Conservation (phyloP, 805 yeast species). For the Sugiyamaella marilandica region DNA sequence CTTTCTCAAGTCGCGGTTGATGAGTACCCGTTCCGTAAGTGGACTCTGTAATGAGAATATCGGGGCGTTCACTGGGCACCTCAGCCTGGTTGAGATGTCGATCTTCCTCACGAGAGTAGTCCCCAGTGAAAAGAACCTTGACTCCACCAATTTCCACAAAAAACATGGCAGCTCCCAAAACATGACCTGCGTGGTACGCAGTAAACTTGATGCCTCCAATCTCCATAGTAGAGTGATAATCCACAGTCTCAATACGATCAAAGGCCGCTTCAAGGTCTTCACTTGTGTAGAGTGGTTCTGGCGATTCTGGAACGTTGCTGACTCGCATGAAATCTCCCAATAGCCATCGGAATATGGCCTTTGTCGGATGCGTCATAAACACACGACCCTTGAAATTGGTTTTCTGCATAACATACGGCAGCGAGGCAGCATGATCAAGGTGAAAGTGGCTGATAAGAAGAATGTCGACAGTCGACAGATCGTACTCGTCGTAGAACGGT, state of each 20-base stretch:
- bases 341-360: conserved; percentile 95
- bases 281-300: conserved; percentile 65
- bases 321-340: conserved; percentile 91
- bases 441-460: conserved; percentile 91
- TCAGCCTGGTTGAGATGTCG: conserved; percentile 95
- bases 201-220: conserved; percentile 93
- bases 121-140: conserved; percentile 89
- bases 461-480: conserved; percentile 79
- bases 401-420: conserved; percentile 97
- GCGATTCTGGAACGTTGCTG: conserved; percentile 43
- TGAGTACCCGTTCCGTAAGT: conserved; percentile 98
- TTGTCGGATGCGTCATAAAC: conserved; percentile 98
- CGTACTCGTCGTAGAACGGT: conserved; percentile 95
- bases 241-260: conserved; percentile 87
- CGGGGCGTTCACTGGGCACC: conserved; percentile 87
- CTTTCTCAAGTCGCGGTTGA: conserved; percentile 84
- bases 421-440: conserved; percentile 94
- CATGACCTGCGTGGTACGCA: conserved; percentile 99
- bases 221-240: conserved; percentile 92
- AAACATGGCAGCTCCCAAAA: conserved; percentile 97
- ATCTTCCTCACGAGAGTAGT: conserved; percentile 92
- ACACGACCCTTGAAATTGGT: conserved; percentile 93
- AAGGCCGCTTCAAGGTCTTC: conserved; percentile 85
- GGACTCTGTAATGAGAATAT: conserved; percentile 86
- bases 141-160: conserved; percentile 92